Base-by-base conservation (phyloP, 148 eudicot genomes). In the Rheum nobile region DNA sequence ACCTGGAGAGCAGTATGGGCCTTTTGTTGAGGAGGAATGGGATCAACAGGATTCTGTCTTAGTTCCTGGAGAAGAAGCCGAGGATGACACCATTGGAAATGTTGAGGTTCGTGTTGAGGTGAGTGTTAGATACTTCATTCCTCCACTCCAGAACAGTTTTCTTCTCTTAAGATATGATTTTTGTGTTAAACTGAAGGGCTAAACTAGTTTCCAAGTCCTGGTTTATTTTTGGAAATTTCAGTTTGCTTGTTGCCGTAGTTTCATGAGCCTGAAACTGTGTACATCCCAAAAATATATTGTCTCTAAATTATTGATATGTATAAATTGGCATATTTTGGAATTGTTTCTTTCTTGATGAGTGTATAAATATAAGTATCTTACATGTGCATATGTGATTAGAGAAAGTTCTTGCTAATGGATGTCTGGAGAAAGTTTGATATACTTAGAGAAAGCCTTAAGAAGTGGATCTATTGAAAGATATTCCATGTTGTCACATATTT, bases 11-110 rank as follows among this genome's bases (percentile, higher is more conserved):
- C 87, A 90, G 39, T 90, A 90, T 81, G 96, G 92, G 67, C 96
- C 96, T 17, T 90, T 90, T 81, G 79, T 90, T 26, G 92, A 88
- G 71, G 96, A 88, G 82, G 96, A 90, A 77, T 90, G 96, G 96
- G 96, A 88, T 34, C 70, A 65, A 31, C 85, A 86, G 67, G 83
- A 82, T 47, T 73, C 83, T 21, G 80, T 82, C 32, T 39, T 88
- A 9, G 79, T 88, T 57, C 92, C 90, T 1, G 92, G 96, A 35
- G 92, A 73, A 84, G 96, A 86, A 74, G 81, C 82, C 26, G 96
- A 85, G 65, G 96, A 90, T 76, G 92, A 90, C 41, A 75, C 73
- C 34, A 78, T 73, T 3, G 85, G 80, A 78, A 83, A 83, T 85
- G 92, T 85, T 85, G 96, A 85, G 63, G 76, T 78, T 48, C 81